Conservation (phyloP, 495 filamentous ascomycete genomes). For the Daldinia childiae region DNA sequence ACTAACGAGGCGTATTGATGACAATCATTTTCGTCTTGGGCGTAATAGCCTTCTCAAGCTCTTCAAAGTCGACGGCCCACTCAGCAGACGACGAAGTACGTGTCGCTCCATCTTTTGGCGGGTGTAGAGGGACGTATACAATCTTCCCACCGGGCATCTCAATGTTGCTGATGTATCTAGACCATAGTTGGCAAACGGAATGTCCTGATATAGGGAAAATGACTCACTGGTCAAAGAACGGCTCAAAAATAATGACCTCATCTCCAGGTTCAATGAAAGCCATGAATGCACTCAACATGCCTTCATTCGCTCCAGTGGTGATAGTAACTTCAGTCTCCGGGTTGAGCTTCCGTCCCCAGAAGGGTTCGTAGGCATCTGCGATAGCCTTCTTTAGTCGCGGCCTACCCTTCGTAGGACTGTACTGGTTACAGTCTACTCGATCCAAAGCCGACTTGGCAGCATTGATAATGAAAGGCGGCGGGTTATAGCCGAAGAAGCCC, state of each 20-base stretch:
- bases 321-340: conserved; percentile 93
- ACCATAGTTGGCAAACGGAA: not conserved
- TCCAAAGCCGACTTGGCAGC: conserved; percentile 90
- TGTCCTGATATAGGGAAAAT: not conserved
- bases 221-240: conserved; percentile 94
- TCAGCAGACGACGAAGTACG: conserved; percentile 84
- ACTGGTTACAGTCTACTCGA: conserved; percentile 98
- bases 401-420: conserved; percentile 92
- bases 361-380: conserved; percentile 86
- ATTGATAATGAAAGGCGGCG: conserved; percentile 87
- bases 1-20: conserved; percentile 69
- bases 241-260: conserved; percentile 97
- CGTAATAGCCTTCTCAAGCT: conserved; percentile 86
- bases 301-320: conserved; percentile 97
- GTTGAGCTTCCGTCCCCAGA: conserved; percentile 80
- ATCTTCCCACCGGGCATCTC: conserved; percentile 96
- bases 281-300: conserved; percentile 98
- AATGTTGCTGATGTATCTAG: conserved; percentile 92
- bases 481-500: conserved; percentile 98
- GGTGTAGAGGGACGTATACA: conserved; percentile 91
- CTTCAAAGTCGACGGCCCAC: conserved; percentile 85
- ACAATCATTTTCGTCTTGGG: conserved; percentile 94
- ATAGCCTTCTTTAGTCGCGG: conserved; percentile 91
- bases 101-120: conserved; percentile 82
- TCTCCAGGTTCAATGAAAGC: conserved; percentile 93